These are phyloP conservation scores for Solanum ossicruentum DNA, from an alignment of 257 asterid species.

Conservation along the genomic window DNA sequence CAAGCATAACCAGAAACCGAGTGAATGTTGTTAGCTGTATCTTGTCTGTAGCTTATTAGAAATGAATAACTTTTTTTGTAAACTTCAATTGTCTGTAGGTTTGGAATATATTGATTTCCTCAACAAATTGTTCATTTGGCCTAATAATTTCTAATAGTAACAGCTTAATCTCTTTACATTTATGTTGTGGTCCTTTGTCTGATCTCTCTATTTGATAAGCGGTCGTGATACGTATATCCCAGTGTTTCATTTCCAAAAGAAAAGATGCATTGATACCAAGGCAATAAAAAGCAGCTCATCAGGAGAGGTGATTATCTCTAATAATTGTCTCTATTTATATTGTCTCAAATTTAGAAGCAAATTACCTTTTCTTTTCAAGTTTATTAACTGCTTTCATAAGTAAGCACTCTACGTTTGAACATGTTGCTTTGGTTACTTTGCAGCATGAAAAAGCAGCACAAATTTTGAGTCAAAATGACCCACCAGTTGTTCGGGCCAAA, in stretches of 20 bases:
- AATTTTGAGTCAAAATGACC: constrained; percentile 54
- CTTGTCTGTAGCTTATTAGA: neutral
- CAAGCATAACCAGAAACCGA: neutral
- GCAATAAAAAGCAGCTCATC: constrained; percentile 45
- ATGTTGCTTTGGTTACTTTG: neutral
- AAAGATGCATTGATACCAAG: constrained; percentile 60
- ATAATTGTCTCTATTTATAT: neutral
- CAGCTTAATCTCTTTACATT: neutral
- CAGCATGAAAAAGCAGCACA: constrained; percentile 93
- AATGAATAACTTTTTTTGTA: neutral
- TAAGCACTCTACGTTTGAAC: neutral
- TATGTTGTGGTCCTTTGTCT: neutral
- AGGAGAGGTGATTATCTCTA: constrained; percentile 55
- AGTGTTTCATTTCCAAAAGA: constrained; percentile 69
- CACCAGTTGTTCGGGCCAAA: constrained; percentile 62
- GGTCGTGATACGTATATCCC: constrained; percentile 72
- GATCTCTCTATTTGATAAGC: constrained; percentile 34
- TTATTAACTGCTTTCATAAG: neutral
- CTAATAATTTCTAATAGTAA: neutral
- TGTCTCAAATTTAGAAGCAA: neutral
- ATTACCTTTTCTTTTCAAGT: neutral
- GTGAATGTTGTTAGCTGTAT: no score
- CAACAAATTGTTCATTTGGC: neutral
- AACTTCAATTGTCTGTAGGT: neutral
- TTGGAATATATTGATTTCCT: neutral